A percentile compares a stretch with the other conserved stretches of the same genome.
Evolutionary conservation across 2,329 filamentous ascomycete genomes (phyloP).

Genomic region (Alternaria atra): DNA sequence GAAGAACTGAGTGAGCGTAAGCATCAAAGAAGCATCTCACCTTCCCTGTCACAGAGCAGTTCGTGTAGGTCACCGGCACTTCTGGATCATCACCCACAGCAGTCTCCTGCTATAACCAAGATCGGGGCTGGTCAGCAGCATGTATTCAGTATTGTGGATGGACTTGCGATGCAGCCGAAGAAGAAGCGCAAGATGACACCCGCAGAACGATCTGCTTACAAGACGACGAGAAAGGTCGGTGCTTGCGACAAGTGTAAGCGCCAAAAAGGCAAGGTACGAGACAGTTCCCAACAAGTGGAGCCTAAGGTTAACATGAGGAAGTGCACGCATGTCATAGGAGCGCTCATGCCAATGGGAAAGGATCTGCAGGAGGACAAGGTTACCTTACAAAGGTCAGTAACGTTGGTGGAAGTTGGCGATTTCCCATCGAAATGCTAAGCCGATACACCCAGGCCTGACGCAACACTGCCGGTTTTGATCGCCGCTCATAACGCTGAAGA

Average conservation of each 20-base stretch:
- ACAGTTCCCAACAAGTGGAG: not conserved
- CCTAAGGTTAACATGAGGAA: not conserved
- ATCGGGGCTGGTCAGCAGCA: constrained; percentile 26
- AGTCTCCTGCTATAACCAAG: constrained; percentile 8
- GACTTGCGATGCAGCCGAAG: constrained; percentile 28
- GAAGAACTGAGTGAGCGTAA: not conserved
- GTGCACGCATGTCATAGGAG: constrained; percentile 5
- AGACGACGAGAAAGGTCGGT: constrained; percentile 36
- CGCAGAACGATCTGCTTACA: constrained; percentile 36
- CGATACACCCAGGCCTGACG: not conserved
- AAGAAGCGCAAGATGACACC: constrained; percentile 41
- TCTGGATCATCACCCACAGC: constrained; percentile 10
- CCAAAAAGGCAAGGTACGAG: constrained; percentile 37
- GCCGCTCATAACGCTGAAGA: not conserved
- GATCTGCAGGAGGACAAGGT: not conserved
- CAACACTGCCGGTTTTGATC: not conserved
- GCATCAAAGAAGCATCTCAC: constrained; percentile 2
- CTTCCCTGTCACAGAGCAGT: not conserved
- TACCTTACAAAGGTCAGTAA: constrained; percentile 7
- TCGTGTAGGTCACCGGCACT: not conserved
- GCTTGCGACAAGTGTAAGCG: constrained; percentile 39
- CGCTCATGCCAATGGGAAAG: not conserved
- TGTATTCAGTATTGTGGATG: constrained; percentile 37
- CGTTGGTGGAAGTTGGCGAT: too few species aligned
- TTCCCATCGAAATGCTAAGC: not conserved